Evolutionary conservation across 805 yeast genomes (phyloP).

Genomic region (Teunomyces stri): DNA sequence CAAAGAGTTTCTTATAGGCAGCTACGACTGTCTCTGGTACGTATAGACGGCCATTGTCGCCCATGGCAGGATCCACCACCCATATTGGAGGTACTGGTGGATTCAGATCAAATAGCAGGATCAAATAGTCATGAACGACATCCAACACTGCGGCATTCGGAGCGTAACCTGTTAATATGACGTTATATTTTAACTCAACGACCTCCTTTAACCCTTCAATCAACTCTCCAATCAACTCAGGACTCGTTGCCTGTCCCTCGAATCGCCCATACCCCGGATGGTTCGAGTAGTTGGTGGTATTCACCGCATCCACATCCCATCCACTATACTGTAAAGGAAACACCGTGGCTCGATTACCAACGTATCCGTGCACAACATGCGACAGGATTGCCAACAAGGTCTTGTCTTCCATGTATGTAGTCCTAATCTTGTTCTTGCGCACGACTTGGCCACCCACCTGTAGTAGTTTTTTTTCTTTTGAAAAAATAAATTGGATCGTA

Average conservation of each 20-base stretch:
- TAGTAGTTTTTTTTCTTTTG: no score
- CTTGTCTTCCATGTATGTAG: neutral
- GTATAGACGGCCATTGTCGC: slow-evolving; percentile 83
- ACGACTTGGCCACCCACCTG: neutral
- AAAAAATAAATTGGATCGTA: neutral
- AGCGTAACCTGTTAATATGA: slow-evolving; percentile 75
- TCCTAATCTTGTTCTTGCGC: neutral
- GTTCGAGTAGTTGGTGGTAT: slow-evolving; percentile 85
- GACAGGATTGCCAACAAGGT: slow-evolving; percentile 53
- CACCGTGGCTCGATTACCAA: slow-evolving; percentile 88
- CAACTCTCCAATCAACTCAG: slow-evolving; percentile 47
- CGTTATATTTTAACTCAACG: slow-evolving; percentile 52
- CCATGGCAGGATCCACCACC: slow-evolving; percentile 88
- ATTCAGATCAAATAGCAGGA: slow-evolving; percentile 24
- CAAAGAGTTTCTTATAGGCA: slow-evolving; percentile 48
- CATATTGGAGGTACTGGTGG: slow-evolving; percentile 38
- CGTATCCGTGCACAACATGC: slow-evolving; percentile 94
- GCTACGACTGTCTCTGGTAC: slow-evolving; percentile 60
- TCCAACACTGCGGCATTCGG: slow-evolving; percentile 59
- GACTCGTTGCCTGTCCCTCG: slow-evolving; percentile 53
- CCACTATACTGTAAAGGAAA: slow-evolving; percentile 84
- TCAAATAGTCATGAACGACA: slow-evolving; percentile 44
- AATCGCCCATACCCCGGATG: slow-evolving; percentile 85
- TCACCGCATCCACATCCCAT: slow-evolving; percentile 90
- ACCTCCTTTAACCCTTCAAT: slow-evolving; percentile 54